Evolutionary conservation across 1,139 yeast species (phyloP), one percentile per base, ranked within the genome.

Genomic region (Blastobotrys indianensis): DNA sequence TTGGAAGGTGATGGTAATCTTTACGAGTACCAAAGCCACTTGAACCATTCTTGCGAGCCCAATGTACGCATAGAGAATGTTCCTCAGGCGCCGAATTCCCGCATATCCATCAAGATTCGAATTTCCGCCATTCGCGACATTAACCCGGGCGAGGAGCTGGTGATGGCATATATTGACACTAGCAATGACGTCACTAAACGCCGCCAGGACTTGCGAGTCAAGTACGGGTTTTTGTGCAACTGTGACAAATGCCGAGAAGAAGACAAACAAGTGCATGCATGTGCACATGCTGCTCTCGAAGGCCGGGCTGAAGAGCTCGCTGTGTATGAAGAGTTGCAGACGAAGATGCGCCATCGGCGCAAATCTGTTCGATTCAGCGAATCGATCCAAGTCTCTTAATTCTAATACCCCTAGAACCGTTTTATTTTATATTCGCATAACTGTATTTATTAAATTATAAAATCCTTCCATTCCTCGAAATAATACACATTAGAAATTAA

Each of bases 141-240:
- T 37, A 66, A 66, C 45, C 69, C 75, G 1, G 85, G 82, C 13
- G 88, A 83, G 55, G 94, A 85, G 59, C 70, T 86, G 41, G 69
- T 77, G 0, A 79, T 85, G 1, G 73, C 84, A 1, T 86, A 86
- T 56, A 86, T 85, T 1, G 12, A 8, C 8, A 86, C 90, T 1
- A 63, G 69, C 8, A 80, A 78, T 57, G 77, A 79, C 2, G 76
- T 81, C 6, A 76, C 73, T 39, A 79, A 80, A 53, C 75, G 95
- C 54, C 81, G 79, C 57, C 66, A 85, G 51, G 81, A 77, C 52
- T 67, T 86, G 43, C 68, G 90, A 47, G 79, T 80, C n/a, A 81
- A 83, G 56, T 86, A 88, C 87, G 95, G 95, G 4, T 86, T 86
- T 61, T 58, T 75, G n/a, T 86, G 95, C 63, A 66, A 62, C 23